phyloP scores from a whole-genome alignment of 495 filamentous ascomycete species.

The Amniculicola lignicola region DNA sequence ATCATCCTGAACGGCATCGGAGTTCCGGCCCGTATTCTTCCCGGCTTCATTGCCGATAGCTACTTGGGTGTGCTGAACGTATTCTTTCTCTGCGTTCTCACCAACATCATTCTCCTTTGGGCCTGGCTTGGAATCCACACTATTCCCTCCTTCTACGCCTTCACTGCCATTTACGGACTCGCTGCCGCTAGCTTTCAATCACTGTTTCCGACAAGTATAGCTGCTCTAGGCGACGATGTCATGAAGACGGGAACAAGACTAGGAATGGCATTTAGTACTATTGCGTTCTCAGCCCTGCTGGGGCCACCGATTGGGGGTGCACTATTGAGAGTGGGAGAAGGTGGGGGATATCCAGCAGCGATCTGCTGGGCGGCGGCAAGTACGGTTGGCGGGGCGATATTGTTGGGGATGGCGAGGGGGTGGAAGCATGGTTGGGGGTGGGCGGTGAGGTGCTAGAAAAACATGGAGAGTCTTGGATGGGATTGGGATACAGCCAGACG shows the following conservation, averaged over 20 bases:
- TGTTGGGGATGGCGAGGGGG: constrained; percentile 5
- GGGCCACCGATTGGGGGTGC: constrained; percentile 72
- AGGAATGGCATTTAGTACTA: constrained; percentile 74
- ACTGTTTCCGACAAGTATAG: constrained; percentile 58
- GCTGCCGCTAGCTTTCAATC: constrained; percentile 64
- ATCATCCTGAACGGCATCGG: constrained; percentile 72
- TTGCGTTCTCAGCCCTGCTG: constrained; percentile 66
- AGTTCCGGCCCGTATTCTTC: constrained; percentile 60
- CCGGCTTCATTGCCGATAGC: constrained; percentile 62
- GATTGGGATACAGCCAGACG: too few relatives aligned
- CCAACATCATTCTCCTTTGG: constrained; percentile 47
- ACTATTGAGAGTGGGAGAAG: constrained; percentile 44
- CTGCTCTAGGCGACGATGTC: constrained; percentile 60
- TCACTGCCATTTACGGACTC: constrained; percentile 62
- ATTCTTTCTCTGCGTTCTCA: constrained; percentile 48
- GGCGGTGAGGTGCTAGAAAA: constrained; percentile 11
- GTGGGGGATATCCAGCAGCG: constrained; percentile 9
- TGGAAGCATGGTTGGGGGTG: constrained; percentile 15
- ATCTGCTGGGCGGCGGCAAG: constrained; percentile 15
- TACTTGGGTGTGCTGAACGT: constrained; percentile 61
- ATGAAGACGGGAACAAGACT: constrained; percentile 71
- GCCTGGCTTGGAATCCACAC: constrained; percentile 31
- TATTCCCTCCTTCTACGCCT: constrained; percentile 49
- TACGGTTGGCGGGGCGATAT: constrained; percentile 1
- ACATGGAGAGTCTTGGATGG: neutral